Conservation (phyloP, 441 rosid species). For the Arabidopsis lyrata region DNA sequence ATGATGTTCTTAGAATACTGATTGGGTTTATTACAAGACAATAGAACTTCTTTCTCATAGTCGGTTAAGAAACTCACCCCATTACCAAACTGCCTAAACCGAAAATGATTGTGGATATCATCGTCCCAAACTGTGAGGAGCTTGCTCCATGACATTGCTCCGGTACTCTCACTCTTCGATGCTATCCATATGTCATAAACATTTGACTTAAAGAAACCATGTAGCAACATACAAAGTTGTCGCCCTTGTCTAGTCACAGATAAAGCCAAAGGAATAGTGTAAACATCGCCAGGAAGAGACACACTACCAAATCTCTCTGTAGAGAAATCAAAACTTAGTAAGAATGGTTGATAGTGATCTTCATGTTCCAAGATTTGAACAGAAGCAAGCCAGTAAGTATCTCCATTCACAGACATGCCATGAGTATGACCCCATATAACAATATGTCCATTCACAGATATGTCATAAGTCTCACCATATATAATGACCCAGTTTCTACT, state of each 20-base stretch:
- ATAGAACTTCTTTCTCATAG: neutral
- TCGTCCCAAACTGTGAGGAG: no score
- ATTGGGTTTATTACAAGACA: neutral
- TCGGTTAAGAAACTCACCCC: constrained; percentile 16
- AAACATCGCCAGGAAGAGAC: neutral
- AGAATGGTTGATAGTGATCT: neutral
- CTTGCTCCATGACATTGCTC: neutral
- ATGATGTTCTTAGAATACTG: neutral
- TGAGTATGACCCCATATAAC: no score
- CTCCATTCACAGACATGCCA: constrained; percentile 20
- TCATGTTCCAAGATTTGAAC: neutral
- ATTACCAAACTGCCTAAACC: neutral
- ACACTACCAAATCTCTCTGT: neutral
- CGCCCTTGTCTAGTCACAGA: neutral
- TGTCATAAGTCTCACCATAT: no score
- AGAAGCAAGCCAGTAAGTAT: constrained; percentile 10
- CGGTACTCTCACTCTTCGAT: neutral
- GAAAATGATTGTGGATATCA: no score
- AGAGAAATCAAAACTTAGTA: neutral
- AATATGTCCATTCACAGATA: no score
- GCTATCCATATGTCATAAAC: neutral
- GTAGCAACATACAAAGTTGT: neutral
- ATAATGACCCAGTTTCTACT: neutral
- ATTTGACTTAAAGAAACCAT: no score
- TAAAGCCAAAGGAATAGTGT: neutral